phyloP scores from a whole-genome alignment of 177 flowering plant genomes.

The Viscum album region DNA sequence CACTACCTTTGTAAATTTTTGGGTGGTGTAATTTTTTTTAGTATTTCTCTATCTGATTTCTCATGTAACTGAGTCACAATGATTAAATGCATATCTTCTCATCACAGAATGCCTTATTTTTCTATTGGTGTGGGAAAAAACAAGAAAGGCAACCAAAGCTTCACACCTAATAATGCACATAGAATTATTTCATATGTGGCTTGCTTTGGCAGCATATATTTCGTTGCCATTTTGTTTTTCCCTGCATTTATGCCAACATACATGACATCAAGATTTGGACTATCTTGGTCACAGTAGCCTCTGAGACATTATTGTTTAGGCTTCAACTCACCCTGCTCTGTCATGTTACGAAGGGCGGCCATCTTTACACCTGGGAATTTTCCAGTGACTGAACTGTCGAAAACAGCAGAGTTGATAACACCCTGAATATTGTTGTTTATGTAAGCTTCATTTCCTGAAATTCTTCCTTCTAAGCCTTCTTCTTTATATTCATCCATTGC shows the following conservation, averaged over 20 bases:
- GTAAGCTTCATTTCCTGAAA: constrained; percentile 20
- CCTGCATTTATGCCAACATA: constrained; percentile 35
- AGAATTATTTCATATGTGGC: too few species aligned
- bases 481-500: constrained; percentile 42
- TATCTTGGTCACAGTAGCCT: constrained; percentile 59
- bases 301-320: constrained; percentile 62
- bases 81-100: constrained; percentile 8
- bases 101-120: neutral
- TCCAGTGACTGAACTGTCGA: constrained; percentile 35
- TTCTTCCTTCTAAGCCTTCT: constrained; percentile 21
- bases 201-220: constrained; percentile 4
- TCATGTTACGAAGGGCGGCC: constrained; percentile 11
- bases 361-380: constrained; percentile 57
- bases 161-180: too few species aligned
- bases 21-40: neutral
- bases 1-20: neutral
- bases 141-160: too few species aligned
- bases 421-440: constrained; percentile 60
- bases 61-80: constrained; percentile 7
- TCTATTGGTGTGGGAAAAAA: too few species aligned
- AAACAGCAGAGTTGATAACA: constrained; percentile 56
- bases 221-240: constrained; percentile 16
- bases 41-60: constrained; percentile 2
- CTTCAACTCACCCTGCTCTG: constrained; percentile 31
- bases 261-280: constrained; percentile 71